Evolutionary conservation across 1,284 basidiomycete species (phyloP), one percentile per base, ranked within the genome.

Genomic region (Porphyrellus sp.): DNA sequence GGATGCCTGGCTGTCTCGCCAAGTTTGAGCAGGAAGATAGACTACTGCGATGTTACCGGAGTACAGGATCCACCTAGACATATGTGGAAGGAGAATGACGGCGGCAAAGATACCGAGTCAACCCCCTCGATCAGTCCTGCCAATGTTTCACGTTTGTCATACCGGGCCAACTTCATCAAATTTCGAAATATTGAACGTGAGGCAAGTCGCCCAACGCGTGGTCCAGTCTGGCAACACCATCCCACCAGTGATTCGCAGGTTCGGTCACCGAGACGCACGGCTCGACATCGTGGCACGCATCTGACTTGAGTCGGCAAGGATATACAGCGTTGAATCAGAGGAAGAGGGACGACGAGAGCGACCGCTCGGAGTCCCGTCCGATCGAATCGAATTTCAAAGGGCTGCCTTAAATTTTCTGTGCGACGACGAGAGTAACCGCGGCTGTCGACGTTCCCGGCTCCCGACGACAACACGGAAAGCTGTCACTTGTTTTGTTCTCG

Each of bases 101-200:
- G 23, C 46, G 44, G 38, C 51, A 63, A 65, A 67, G 64, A 52
- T 53, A 55, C 55, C 63, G 64, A 60, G 53, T 48, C 53, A 58
- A 41, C 49, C 61, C 59, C 63, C 67, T 67, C 66, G 66, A 68
- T 68, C 66, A 67, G 39, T 57, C 46, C 53, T 63, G 64, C 53
- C 61, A 51, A 59, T 70, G 66, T 68, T 65, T 68, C 70, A 68
- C 52, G 57, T 71, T 70, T 71, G 68, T 67, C 67, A 70, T 43
- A 43, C 48, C 34, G 31, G 37, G 27, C 37, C 45, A 40, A 28
- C 27, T 18, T 20, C 43, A 15, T 43, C 24, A 40, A 51, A 59
- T 52, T 61, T 53, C 45, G 53, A 59, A 50, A 52, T 59, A 18
- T 28, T 34, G 43, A 30, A 41, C 44, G 41, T 38, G 38, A 52